These are phyloP conservation scores for Reutealis trisperma DNA, from an alignment of 345 rosid genomes.

Conservation along the genomic window DNA sequence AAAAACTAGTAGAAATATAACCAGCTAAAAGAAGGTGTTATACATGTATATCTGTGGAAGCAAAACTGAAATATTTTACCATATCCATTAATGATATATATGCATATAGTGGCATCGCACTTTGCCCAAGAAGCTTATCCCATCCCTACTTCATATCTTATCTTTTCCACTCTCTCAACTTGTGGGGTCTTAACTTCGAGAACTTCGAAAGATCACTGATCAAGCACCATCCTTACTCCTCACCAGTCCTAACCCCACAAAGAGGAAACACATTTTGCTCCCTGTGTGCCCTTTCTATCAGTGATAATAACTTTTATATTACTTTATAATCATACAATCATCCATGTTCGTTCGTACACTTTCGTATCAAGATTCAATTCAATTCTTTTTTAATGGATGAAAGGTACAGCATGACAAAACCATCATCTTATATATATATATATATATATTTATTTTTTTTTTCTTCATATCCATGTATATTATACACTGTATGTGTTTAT, in stretches of 20 bases:
- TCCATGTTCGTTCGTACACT: constrained; percentile 50
- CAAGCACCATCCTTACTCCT: constrained; percentile 30
- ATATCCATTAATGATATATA: constrained; percentile 26
- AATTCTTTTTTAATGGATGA: constrained; percentile 17
- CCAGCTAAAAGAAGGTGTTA: no score
- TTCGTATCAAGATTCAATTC: constrained; percentile 44
- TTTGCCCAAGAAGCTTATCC: constrained; percentile 66
- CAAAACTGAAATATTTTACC: constrained; percentile 24
- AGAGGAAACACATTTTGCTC: neutral
- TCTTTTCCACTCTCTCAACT: constrained; percentile 52
- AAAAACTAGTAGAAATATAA: no score
- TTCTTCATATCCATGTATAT: neutral
- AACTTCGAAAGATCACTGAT: constrained; percentile 39
- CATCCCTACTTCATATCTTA: constrained; percentile 54
- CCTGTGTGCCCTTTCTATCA: neutral
- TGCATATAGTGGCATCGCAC: constrained; percentile 51
- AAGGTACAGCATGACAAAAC: constrained; percentile 42
- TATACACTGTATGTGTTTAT: neutral
- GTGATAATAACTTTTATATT: neutral
- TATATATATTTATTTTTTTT: no score
- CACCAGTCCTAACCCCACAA: constrained; percentile 1
- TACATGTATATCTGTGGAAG: neutral
- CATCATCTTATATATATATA: constrained; percentile 2
- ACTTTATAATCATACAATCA: neutral
- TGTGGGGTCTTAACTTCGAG: constrained; percentile 62